Conservation (phyloP, 2,329 filamentous ascomycete species). For the Penicillium sp. region DNA sequence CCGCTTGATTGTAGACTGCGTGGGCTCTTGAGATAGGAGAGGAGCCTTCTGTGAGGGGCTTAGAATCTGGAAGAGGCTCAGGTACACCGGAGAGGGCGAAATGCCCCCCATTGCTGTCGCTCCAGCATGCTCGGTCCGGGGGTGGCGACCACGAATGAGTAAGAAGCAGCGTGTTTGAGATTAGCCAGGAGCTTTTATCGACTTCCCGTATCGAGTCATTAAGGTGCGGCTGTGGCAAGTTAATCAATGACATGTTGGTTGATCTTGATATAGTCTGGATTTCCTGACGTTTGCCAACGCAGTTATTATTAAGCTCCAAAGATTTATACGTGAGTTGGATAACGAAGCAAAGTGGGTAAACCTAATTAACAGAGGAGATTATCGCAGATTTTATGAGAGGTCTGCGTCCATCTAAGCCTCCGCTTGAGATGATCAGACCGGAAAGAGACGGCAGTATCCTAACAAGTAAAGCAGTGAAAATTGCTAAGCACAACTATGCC, state of each 20-base stretch:
- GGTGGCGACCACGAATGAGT: slow-evolving; percentile 6
- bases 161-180: slow-evolving; percentile 14
- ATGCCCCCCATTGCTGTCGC: slow-evolving; percentile 15
- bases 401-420: too few relatives aligned
- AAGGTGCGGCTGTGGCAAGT: slow-evolving; percentile 10
- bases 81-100: slow-evolving; percentile 12
- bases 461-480: too few relatives aligned
- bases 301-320: too few relatives aligned
- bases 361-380: too few relatives aligned
- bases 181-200: slow-evolving; percentile 14
- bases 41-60: slow-evolving; percentile 4
- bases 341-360: too few relatives aligned
- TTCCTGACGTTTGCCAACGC: too few relatives aligned
- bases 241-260: slow-evolving; percentile 8
- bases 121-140: slow-evolving; percentile 14
- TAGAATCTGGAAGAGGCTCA: slow-evolving; percentile 9
- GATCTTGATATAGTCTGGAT: neutral
- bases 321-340: too few relatives aligned
- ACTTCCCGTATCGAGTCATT: slow-evolving; percentile 16
- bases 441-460: too few relatives aligned
- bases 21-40: slow-evolving; percentile 7
- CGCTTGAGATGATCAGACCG: too few relatives aligned
- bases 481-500: too few relatives aligned
- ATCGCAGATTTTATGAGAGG: too few relatives aligned
- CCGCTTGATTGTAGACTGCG: slow-evolving; percentile 13